Evolutionary conservation across 768 basidiomycete genomes (phyloP), one percentile per base, ranked within the genome.

Genomic region (Mycena vulgaris): DNA sequence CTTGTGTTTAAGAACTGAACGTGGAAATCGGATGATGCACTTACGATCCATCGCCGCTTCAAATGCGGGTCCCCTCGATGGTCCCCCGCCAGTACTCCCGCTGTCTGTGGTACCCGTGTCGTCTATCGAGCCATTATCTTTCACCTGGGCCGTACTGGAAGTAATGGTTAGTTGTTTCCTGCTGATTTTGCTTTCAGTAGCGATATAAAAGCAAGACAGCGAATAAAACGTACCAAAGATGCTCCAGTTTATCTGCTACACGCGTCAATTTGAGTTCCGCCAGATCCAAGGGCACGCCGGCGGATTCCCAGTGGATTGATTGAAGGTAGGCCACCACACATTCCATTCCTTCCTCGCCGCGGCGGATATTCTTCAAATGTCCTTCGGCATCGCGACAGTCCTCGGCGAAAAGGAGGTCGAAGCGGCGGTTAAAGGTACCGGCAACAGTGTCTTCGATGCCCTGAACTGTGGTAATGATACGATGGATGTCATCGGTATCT

Each of bases 331-430:
- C 31, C 21, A 37, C 48, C 33, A 70, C 56, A 59, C 33, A 25
- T 2, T 58, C 52, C 69, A 70, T 70, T 11, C 64, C 69, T 13
- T 9, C 4, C 13, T 51, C 53, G 2, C 69, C 70, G 28, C 61
- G 67, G 33, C 33, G 33, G 13, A 35, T 35, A 35, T 35, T 35
- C 33, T 68, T 28, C 9, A 67, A 31, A n/a, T 28, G 60, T 5
- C 66, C 72, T 19, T 61, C 47, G 17, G 49, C 14, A 47, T 61
- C 48, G 5, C 58, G 63, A 35, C 70, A 71, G 48, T 73, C 72
- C 47, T 71, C 59, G 8, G 63, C 65, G 33, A 73, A 73, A 9
- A 73, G 51, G 48, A 53, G 52, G 48, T 73, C 70, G 42, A 73
- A 70, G 14, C 58, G 63, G 23, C 56, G 31, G 33, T 71, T 71